A percentile compares a stretch with the other conserved stretches of the same genome.
Conservation (phyloP, 2,329 filamentous ascomycete species). For the Sarocladiaceae sp. region DNA sequence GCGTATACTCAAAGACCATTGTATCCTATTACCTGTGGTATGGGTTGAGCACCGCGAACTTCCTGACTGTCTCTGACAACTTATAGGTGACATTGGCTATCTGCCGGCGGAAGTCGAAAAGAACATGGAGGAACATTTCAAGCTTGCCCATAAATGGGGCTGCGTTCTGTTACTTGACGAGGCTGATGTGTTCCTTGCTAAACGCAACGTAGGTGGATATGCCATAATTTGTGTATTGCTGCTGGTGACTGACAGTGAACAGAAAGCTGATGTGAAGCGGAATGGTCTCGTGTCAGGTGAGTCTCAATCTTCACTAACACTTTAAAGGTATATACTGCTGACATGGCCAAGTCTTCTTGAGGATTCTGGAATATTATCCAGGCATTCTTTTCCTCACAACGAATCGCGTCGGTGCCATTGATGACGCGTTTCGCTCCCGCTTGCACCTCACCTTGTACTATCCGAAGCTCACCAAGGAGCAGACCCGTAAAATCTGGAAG, state of each 20-base stretch:
- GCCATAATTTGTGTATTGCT: background rate
- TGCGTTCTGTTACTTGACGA: conserved; percentile 17
- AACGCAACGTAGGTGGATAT: background rate
- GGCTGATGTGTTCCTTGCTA: conserved; percentile 15
- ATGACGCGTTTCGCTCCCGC: conserved; percentile 27
- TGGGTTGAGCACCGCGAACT: background rate
- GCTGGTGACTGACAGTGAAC: background rate
- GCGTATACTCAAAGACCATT: background rate
- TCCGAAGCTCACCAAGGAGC: conserved; percentile 16
- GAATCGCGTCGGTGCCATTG: conserved; percentile 25
- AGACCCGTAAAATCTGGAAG: conserved; percentile 12
- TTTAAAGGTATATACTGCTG: background rate
- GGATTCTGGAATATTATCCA: conserved; percentile 10
- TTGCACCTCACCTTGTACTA: conserved; percentile 26
- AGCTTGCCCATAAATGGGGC: conserved; percentile 14
- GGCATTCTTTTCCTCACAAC: conserved; percentile 27
- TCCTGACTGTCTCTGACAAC: background rate
- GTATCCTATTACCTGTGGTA: background rate
- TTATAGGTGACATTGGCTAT: background rate
- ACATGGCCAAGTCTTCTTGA: conserved; percentile 7
- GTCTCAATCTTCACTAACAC: background rate
- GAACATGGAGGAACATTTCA: conserved; percentile 10
- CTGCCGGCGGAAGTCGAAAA: conserved; percentile 12
- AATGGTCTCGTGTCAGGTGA: conserved; percentile 15
- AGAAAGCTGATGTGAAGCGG: conserved; percentile 7